Conservation (phyloP, 208 protist genomes). For the Histomonas meleagridis region DNA sequence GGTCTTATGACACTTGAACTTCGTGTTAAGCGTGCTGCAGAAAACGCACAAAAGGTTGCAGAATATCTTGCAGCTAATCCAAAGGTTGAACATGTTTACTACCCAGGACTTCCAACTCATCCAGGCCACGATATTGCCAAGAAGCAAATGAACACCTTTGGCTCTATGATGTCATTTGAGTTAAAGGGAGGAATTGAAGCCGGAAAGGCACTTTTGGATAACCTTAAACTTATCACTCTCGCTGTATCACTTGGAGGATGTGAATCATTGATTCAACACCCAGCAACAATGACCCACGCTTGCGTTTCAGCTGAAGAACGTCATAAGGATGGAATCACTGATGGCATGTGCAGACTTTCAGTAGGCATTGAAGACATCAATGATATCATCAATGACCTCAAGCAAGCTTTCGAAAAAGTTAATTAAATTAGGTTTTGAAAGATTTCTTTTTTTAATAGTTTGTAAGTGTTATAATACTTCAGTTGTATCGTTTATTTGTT, state of each 20-base stretch:
- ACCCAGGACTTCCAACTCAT: conserved; percentile 43
- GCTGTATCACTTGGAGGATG: conserved; percentile 41
- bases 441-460: too few species aligned
- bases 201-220: conserved; percentile 37
- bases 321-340: conserved; percentile 28
- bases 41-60: conserved; percentile 47
- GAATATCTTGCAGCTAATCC: conserved; percentile 42
- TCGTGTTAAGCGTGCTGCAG: conserved; percentile 39
- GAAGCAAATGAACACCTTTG: conserved; percentile 42
- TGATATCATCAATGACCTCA: conserved; percentile 43
- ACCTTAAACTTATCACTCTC: conserved; percentile 36
- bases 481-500: too few species aligned
- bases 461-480: too few species aligned
- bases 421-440: not conserved
- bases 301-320: conserved; percentile 43
- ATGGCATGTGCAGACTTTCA: conserved; percentile 47
- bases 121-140: conserved; percentile 41
- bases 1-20: conserved; percentile 45
- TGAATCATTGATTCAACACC: conserved; percentile 49
- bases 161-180: conserved; percentile 42
- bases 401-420: not conserved
- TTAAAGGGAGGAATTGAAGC: conserved; percentile 39
- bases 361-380: conserved; percentile 49
- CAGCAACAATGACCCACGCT: conserved; percentile 51
- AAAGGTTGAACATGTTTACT: conserved; percentile 41